A percentile compares a stretch with the other conserved stretches of the same genome.
phyloP scores from a whole-genome alignment of 2,329 filamentous ascomycete genomes.

The Cercospora sojina region DNA sequence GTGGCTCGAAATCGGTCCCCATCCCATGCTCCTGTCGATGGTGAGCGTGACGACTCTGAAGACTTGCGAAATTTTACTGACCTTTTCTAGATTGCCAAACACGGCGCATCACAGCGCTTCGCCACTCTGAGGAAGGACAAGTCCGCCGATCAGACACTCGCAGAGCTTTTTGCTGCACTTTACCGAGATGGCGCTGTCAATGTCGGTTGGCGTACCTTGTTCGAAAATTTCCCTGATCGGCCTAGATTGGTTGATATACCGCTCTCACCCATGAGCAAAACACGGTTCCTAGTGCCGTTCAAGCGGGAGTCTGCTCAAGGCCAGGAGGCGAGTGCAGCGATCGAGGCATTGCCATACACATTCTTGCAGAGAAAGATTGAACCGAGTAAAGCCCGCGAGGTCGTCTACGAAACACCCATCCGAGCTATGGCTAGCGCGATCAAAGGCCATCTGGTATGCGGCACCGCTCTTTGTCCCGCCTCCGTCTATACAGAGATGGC shows the following conservation, averaged over 20 bases:
- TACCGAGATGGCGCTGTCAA: neutral
- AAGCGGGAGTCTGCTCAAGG: neutral
- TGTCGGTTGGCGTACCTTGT: slow-evolving; percentile 1
- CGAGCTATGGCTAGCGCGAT: slow-evolving; percentile 6
- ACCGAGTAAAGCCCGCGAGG: neutral
- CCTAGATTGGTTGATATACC: slow-evolving; percentile 10
- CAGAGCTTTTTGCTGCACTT: neutral
- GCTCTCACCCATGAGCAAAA: neutral
- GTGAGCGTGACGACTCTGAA: neutral
- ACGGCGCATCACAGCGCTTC: neutral
- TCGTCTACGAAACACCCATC: slow-evolving; percentile 4
- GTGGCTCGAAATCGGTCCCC: slow-evolving; percentile 23
- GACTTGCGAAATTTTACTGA: neutral
- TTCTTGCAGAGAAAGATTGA: neutral
- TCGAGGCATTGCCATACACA: neutral
- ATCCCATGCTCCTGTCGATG: slow-evolving; percentile 20
- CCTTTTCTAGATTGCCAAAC: neutral
- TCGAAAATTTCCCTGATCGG: neutral
- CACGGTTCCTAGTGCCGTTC: slow-evolving; percentile 1
- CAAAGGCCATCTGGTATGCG: slow-evolving; percentile 18
- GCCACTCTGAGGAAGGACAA: slow-evolving; percentile 8
- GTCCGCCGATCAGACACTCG: neutral
- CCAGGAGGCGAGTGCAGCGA: neutral
- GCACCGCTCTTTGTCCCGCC: slow-evolving; percentile 18
- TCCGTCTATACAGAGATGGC: slow-evolving; percentile 22